Percentiles rank a stretch among this genome's conserved stretches.
Conservation (phyloP, 140 eudicot genomes). For the Bidens hawaiensis region DNA sequence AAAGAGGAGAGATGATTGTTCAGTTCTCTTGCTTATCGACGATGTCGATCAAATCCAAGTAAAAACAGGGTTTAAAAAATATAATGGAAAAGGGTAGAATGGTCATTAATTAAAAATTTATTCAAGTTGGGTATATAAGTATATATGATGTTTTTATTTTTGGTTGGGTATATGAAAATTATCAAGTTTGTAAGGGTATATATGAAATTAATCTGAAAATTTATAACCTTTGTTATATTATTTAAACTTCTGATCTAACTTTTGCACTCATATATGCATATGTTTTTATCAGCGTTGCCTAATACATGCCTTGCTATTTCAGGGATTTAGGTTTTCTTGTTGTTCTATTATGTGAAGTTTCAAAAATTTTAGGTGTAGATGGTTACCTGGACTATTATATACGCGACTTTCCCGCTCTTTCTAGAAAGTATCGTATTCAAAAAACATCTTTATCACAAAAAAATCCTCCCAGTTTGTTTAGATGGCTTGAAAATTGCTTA, state of each 20-base stretch:
- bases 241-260: not conserved
- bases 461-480: conserved; percentile 80
- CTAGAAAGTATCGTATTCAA: conserved; percentile 28
- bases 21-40: too few relatives aligned
- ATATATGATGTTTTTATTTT: too few relatives aligned
- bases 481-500: conserved; percentile 92
- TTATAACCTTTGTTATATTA: conserved; percentile 3
- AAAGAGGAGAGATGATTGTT: too few relatives aligned
- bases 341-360: conserved; percentile 55
- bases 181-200: too few relatives aligned
- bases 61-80: too few relatives aligned
- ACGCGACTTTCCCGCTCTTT: conserved; percentile 83
- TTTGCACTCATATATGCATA: conserved; percentile 2
- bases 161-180: too few relatives aligned
- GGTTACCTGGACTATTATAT: conserved; percentile 80
- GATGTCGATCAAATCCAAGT: too few relatives aligned
- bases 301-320: conserved; percentile 23
- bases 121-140: too few relatives aligned
- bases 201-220: too few relatives aligned
- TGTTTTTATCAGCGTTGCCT: not conserved
- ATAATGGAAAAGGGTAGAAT: too few relatives aligned
- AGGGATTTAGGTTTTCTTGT: conserved; percentile 85
- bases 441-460: conserved; percentile 33
- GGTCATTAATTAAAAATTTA: too few relatives aligned
- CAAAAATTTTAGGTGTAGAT: conserved; percentile 56